Base-by-base conservation (phyloP, 257 asterid genomes). In the Nicotiana undulata region DNA sequence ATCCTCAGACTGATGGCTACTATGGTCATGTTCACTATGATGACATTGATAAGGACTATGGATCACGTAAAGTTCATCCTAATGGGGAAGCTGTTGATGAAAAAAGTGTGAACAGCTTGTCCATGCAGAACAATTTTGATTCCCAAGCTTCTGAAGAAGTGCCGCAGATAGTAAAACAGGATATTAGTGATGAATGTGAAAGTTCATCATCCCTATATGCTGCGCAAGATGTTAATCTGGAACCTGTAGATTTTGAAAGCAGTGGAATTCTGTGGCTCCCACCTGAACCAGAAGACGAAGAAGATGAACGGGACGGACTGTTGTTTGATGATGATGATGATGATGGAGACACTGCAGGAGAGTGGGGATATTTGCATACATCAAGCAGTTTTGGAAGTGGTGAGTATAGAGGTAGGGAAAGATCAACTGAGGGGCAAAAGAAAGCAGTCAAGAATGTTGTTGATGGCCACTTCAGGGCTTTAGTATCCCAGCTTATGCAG, bases 201-300 rank as follows among this genome's bases (percentile, higher is more conserved):
- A 86, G 96, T 76, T 88, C 97, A 84, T 92, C 90, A 76, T 83
- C 98, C 75, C 56, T 91, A 76, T 91, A 89, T 86, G 92, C 86
- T 65, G 90, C 91, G 37, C 93, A 90, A 88, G 93, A 88, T 81
- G 91, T 88, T 64, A 88, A 89, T 83, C 26, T 82, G 11, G 94
- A 92, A 87, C 96, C 97, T 31, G 90, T 92, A 63, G 99, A 95
- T 87, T 95, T 93, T 81, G 99, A 95, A 87, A 90, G 87, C 87
- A 91, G 89, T 79, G 99, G 97, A 84, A 88, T 90, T 81, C 91
- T 95, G 56, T 95, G 99, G 99, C 93, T 93, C 81, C 99, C 97
- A 28, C 98, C 98, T 76, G 99, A 93, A 81, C 98, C 99, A n/a
- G 99, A 93, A 89, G 97, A 93, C 51, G 95, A 88, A 86, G 97